Percentiles rank a stretch among this genome's conserved stretches.
These are phyloP conservation scores for Angomonas deanei DNA, from an alignment of 208 protist species.

Conservation along the genomic window DNA sequence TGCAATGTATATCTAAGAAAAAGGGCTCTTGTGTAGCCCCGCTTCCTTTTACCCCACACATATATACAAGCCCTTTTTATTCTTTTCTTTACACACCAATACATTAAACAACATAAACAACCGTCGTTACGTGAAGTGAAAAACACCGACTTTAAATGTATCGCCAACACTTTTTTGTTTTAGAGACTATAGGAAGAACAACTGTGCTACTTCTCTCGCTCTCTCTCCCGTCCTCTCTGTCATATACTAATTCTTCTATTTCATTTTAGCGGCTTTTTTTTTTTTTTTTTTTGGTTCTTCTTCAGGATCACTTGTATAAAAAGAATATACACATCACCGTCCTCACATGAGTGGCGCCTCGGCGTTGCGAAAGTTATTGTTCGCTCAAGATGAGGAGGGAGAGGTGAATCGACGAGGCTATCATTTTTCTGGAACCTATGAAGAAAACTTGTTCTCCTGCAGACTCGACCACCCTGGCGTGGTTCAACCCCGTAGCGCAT, in stretches of 20 bases:
- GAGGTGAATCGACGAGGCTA: slow-evolving; percentile 50
- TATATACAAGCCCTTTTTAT: too few species aligned
- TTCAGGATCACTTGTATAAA: too few species aligned
- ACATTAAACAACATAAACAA: too few species aligned
- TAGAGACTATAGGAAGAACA: too few species aligned
- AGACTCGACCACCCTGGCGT: slow-evolving; percentile 42
- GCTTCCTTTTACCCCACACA: too few species aligned
- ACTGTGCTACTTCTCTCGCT: background rate
- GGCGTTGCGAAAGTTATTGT: slow-evolving; percentile 71
- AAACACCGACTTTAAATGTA: too few species aligned
- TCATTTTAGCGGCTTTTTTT: slow-evolving; percentile 10
- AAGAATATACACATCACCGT: too few species aligned
- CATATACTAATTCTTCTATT: background rate
- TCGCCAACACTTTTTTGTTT: too few species aligned
- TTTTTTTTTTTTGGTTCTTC: slow-evolving; percentile 16
- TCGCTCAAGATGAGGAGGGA: slow-evolving; percentile 34
- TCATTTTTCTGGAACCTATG: slow-evolving; percentile 62
- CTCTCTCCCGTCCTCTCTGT: background rate
- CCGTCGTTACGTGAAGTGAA: too few species aligned
- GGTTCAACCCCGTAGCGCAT: slow-evolving; percentile 50
- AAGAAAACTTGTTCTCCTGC: slow-evolving; percentile 34
- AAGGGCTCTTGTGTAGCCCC: too few species aligned
- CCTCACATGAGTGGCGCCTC: slow-evolving; percentile 71
- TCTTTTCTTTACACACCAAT: too few species aligned
- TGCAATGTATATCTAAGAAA: background rate